These are phyloP conservation scores for Ricinus communis DNA, from an alignment of 345 rosid genomes.

Conservation along the genomic window DNA sequence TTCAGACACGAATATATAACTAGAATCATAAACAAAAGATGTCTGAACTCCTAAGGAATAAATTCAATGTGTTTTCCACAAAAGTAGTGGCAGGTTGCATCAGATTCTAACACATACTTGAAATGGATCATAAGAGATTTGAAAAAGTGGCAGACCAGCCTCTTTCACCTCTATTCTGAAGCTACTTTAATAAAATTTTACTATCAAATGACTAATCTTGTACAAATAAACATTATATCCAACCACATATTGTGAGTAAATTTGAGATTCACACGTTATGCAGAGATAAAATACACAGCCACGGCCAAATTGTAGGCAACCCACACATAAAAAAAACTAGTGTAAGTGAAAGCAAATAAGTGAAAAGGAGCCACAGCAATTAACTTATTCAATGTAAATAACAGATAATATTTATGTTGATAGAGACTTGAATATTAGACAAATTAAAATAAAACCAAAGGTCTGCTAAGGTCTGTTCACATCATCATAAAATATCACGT, in stretches of 20 bases:
- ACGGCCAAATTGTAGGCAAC: not conserved
- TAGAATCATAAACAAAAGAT: not conserved
- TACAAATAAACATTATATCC: not conserved
- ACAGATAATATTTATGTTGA: not conserved
- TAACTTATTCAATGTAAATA: not conserved
- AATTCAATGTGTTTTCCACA: not conserved
- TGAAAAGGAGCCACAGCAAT: not conserved
- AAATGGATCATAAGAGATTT: not conserved
- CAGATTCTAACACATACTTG: not conserved
- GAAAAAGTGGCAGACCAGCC: not conserved
- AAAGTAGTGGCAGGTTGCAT: not conserved
- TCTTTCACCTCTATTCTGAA: not conserved
- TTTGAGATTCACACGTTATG: not conserved
- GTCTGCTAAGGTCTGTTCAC: not conserved
- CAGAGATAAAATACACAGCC: not conserved
- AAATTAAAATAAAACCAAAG: not conserved
- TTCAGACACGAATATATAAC: no score
- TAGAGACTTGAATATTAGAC: not conserved
- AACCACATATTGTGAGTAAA: not conserved
- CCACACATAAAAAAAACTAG: not conserved
- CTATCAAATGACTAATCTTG: not conserved
- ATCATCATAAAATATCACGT: not conserved
- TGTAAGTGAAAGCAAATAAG: not conserved
- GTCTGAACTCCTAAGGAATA: no score
- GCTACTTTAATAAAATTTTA: not conserved